Percentiles rank a stretch among this genome's conserved stretches.
These are phyloP conservation scores for Pythium utonaiense DNA, from an alignment of 352 stramenopile genomes.

Conservation along the genomic window DNA sequence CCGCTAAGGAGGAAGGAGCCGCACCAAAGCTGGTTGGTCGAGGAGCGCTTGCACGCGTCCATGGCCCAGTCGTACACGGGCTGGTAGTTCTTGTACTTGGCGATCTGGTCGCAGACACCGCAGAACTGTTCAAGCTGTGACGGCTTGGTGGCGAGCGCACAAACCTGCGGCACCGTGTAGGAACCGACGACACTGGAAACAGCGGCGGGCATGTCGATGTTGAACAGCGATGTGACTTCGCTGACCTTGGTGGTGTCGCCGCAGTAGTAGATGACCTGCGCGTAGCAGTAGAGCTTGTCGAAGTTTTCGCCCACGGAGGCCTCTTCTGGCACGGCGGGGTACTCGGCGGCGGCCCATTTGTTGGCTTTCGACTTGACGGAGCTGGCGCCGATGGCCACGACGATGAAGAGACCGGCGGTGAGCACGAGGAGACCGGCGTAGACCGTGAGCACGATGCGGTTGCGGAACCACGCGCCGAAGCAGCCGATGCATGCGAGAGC, in stretches of 20 bases:
- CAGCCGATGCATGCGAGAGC: slow-evolving; percentile 59
- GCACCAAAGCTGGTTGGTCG: slow-evolving; percentile 67
- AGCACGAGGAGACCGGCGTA: slow-evolving; percentile 68
- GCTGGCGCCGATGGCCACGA: slow-evolving; percentile 55
- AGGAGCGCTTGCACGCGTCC: slow-evolving; percentile 44
- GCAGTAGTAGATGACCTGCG: slow-evolving; percentile 81
- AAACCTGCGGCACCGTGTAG: slow-evolving; percentile 63
- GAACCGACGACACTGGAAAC: slow-evolving; percentile 39
- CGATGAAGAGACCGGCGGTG: slow-evolving; percentile 54
- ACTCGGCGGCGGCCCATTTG: slow-evolving; percentile 38
- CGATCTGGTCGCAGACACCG: slow-evolving; percentile 48
- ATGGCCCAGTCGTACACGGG: slow-evolving; percentile 66
- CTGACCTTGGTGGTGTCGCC: slow-evolving; percentile 6
- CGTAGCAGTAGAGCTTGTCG: slow-evolving; percentile 78
- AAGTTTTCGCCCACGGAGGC: slow-evolving; percentile 59
- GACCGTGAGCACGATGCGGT: slow-evolving; percentile 64
- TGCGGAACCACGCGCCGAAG: slow-evolving; percentile 63
- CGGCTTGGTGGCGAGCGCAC: slow-evolving; percentile 32
- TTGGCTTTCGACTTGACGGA: slow-evolving; percentile 53
- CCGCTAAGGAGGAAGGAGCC: slow-evolving; percentile 49
- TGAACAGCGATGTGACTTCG: slow-evolving; percentile 24
- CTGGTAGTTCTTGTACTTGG: slow-evolving; percentile 57
- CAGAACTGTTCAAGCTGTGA: slow-evolving; percentile 49
- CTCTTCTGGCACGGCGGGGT: slow-evolving; percentile 45
- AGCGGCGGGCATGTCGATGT: slow-evolving; percentile 15